phyloP scores from a whole-genome alignment of 2,329 filamentous ascomycete species.

The Ophiostoma perfectum region DNA sequence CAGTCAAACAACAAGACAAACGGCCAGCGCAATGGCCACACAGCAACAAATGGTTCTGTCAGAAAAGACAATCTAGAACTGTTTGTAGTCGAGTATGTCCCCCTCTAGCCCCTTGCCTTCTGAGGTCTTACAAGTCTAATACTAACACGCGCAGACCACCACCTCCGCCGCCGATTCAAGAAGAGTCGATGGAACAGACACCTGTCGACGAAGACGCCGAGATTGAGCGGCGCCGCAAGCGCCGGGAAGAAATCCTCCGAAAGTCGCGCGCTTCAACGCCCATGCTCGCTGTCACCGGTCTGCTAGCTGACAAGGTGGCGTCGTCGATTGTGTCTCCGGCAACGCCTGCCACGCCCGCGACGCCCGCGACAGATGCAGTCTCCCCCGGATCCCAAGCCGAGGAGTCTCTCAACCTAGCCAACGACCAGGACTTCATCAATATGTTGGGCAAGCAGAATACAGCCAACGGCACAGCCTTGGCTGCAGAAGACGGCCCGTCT shows the following conservation, averaged over 20 bases:
- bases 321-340: constrained; percentile 33
- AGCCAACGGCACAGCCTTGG: constrained; percentile 13
- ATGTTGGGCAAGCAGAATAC: constrained; percentile 42
- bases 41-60: neutral
- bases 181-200: constrained; percentile 49
- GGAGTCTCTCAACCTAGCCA: constrained; percentile 56
- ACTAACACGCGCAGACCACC: neutral
- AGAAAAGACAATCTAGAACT: neutral
- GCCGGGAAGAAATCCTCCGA: constrained; percentile 77
- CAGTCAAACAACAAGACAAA: neutral
- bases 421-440: constrained; percentile 64
- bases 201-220: constrained; percentile 74
- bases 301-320: neutral
- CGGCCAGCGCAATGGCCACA: neutral
- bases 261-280: constrained; percentile 72
- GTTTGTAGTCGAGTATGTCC: neutral
- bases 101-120: too few species aligned
- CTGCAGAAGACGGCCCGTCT: constrained; percentile 68
- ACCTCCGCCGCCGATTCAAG: constrained; percentile 26
- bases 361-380: constrained; percentile 26
- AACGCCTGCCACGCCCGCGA: constrained; percentile 32
- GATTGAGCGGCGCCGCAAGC: constrained; percentile 77
- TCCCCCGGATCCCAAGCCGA: constrained; percentile 39
- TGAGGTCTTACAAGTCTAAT: too few species aligned
- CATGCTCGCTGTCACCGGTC: constrained; percentile 46